Conservation (phyloP, 2,329 filamentous ascomycete species). For the Gremmenia infestans region DNA sequence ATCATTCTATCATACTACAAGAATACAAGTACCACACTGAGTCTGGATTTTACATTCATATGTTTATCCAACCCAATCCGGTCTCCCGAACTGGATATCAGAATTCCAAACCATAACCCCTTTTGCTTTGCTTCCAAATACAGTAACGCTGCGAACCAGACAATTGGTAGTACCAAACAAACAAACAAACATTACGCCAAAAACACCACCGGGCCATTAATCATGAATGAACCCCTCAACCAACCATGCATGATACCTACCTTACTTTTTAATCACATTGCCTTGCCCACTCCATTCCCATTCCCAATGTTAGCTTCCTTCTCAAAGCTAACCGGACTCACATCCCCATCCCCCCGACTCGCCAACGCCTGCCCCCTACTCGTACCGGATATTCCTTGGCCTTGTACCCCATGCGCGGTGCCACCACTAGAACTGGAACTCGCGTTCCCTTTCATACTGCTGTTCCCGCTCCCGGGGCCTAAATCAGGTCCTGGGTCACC, state of each 20-base stretch:
- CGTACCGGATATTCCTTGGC: slow-evolving; percentile 1
- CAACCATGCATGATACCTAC: background rate
- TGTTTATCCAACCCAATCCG: background rate
- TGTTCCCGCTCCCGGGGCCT: slow-evolving; percentile 33
- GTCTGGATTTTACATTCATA: background rate
- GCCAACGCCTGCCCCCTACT: slow-evolving; percentile 9
- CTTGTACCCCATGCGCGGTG: background rate
- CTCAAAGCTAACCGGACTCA: slow-evolving; percentile 15
- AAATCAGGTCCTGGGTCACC: slow-evolving; percentile 52
- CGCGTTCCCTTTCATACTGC: slow-evolving; percentile 18
- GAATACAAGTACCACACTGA: background rate
- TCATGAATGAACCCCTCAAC: background rate
- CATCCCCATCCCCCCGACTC: slow-evolving; percentile 11
- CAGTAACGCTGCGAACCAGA: background rate
- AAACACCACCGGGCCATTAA: background rate
- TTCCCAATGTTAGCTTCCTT: slow-evolving; percentile 20
- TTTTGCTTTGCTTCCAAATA: background rate
- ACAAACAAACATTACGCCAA: background rate
- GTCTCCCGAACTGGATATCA: background rate
- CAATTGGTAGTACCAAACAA: background rate
- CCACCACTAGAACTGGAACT: slow-evolving; percentile 11
- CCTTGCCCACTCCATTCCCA: slow-evolving; percentile 14
- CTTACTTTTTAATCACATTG: slow-evolving; percentile 11
- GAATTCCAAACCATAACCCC: background rate
- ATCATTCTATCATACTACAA: background rate